These are phyloP conservation scores for Eucalyptus marginata DNA, from an alignment of 345 rosid species.

Conservation along the genomic window DNA sequence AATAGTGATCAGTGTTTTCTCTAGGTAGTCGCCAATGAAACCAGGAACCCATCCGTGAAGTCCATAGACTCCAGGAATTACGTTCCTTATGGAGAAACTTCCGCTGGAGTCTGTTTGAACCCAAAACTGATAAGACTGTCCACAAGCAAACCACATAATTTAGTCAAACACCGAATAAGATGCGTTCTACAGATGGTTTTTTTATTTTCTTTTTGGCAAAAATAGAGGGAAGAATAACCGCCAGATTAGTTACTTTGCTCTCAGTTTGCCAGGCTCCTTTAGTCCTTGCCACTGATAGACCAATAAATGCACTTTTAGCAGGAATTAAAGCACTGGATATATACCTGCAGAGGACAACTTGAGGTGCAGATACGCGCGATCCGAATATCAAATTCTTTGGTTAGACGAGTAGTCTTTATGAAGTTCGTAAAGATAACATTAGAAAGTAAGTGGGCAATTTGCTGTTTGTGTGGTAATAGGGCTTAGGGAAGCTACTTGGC, in stretches of 20 bases:
- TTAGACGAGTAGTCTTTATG: background rate
- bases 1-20: background rate
- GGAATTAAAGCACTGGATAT: constrained; percentile 14
- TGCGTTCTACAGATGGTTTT: background rate
- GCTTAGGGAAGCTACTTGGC: background rate
- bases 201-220: background rate
- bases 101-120: constrained; percentile 21
- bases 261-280: constrained; percentile 25
- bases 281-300: constrained; percentile 14
- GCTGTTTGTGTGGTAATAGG: background rate
- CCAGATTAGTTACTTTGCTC: constrained; percentile 10
- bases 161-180: background rate
- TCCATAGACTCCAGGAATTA: constrained; percentile 16
- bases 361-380: background rate
- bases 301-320: constrained; percentile 14
- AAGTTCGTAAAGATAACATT: background rate
- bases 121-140: constrained; percentile 28
- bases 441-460: background rate
- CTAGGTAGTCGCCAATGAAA: constrained; percentile 21
- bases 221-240: background rate
- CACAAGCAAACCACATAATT: background rate
- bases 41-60: constrained; percentile 32
- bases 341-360: background rate
- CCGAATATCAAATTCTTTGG: background rate
- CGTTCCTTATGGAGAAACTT: constrained; percentile 13